Percentiles rank a stretch among this genome's conserved stretches.
Evolutionary conservation across 345 rosid genomes (phyloP).

Genomic region (Salix koriyanagi): DNA sequence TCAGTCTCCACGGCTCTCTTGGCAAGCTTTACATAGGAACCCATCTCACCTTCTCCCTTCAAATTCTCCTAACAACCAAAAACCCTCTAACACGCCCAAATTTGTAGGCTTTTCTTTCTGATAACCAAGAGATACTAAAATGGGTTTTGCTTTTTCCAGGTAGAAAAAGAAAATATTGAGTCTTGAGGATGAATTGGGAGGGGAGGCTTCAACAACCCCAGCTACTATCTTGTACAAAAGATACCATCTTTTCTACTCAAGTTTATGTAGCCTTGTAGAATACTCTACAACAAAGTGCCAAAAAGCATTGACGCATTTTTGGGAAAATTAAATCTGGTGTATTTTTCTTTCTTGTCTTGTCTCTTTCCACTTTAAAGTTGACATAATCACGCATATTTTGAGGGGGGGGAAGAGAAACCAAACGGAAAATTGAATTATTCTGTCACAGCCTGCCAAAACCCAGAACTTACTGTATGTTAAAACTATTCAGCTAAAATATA

Average conservation of each 20-base stretch:
- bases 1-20: slow-evolving; percentile 77
- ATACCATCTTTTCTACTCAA: neutral
- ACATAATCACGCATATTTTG: neutral
- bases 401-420: no score
- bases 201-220: slow-evolving; percentile 7
- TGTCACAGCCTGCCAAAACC: neutral
- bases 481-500: neutral
- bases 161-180: neutral
- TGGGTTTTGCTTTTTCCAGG: neutral
- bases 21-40: slow-evolving; percentile 72
- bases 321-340: neutral
- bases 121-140: neutral
- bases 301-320: neutral
- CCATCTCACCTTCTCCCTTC: slow-evolving; percentile 47
- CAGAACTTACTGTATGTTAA: neutral
- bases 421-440: neutral
- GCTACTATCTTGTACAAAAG: neutral
- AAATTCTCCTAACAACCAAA: neutral
- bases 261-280: neutral
- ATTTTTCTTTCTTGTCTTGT: neutral
- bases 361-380: neutral
- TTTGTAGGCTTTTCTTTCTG: neutral
- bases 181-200: neutral
- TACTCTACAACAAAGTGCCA: neutral
- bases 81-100: neutral